These are phyloP conservation scores for Nemania bipapillata DNA, from an alignment of 2,329 filamentous ascomycete genomes.

Conservation along the genomic window DNA sequence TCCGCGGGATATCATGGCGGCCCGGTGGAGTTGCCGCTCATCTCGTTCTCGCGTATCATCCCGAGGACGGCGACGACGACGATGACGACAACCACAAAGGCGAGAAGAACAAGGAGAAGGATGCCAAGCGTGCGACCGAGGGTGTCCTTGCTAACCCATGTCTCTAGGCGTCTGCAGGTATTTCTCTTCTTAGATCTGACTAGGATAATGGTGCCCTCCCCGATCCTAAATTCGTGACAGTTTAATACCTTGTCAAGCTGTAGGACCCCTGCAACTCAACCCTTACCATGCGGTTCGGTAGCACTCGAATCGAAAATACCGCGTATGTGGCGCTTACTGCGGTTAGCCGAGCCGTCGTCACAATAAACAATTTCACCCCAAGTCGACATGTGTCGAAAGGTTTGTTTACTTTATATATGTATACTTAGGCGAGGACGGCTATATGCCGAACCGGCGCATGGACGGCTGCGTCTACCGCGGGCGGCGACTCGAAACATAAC, in stretches of 20 bases:
- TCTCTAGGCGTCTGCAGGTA: conserved; percentile 24
- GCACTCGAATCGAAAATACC: conserved; percentile 10
- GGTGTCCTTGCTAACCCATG: neutral
- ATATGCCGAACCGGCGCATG: conserved; percentile 19
- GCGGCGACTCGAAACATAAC: conserved; percentile 14
- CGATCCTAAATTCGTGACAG: conserved; percentile 25
- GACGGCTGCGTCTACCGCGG: conserved; percentile 5
- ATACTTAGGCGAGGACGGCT: conserved; percentile 30
- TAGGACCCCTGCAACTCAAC: conserved; percentile 22
- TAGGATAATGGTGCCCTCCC: conserved; percentile 20
- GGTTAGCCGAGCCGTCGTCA: conserved; percentile 20
- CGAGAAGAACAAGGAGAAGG: neutral
- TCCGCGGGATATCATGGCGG: conserved; percentile 10
- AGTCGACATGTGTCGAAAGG: neutral
- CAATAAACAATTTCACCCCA: conserved; percentile 5
- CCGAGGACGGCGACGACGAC: neutral
- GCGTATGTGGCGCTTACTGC: conserved; percentile 34
- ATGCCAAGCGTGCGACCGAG: neutral
- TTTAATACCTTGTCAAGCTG: conserved; percentile 20
- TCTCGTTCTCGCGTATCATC: neutral
- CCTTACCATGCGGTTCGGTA: conserved; percentile 20
- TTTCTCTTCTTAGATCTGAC: conserved; percentile 23
- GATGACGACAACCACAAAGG: neutral
- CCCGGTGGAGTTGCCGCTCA: neutral
- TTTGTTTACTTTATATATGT: neutral